These are phyloP conservation scores for Mortierella sp. DNA, from an alignment of 371 early-diverging fungal genomes.

Conservation along the genomic window DNA sequence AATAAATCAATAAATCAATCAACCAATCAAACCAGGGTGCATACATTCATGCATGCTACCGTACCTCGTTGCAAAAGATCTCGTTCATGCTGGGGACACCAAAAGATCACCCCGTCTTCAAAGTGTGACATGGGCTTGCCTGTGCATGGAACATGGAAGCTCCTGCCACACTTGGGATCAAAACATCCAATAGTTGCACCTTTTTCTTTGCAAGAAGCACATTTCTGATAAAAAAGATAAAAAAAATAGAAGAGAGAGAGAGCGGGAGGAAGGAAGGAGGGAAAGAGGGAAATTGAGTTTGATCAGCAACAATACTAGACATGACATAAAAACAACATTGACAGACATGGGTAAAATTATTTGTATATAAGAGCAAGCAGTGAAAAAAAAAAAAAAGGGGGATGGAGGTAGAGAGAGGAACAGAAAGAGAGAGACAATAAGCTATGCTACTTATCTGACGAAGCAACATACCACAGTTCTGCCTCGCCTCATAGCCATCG, in stretches of 20 bases:
- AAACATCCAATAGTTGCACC: slow-evolving; percentile 95
- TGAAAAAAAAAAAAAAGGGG: background rate
- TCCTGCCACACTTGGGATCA: slow-evolving; percentile 84
- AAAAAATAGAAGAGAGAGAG: background rate
- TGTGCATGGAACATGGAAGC: slow-evolving; percentile 88
- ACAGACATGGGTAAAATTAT: background rate
- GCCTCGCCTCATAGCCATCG: slow-evolving; percentile 79
- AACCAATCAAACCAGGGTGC: background rate
- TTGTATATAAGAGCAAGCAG: background rate
- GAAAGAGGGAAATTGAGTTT: background rate
- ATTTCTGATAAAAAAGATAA: slow-evolving; percentile 64
- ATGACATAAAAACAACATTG: too few relatives aligned
- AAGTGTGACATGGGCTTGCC: slow-evolving; percentile 79
- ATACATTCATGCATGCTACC: background rate
- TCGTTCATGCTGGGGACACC: slow-evolving; percentile 86
- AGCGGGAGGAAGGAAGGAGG: background rate
- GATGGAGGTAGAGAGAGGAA: too few relatives aligned
- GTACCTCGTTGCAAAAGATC: slow-evolving; percentile 66
- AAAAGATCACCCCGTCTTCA: slow-evolving; percentile 85
- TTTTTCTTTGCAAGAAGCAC: slow-evolving; percentile 80
- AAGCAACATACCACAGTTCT: slow-evolving; percentile 72
- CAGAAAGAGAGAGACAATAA: background rate
- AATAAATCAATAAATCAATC: background rate
- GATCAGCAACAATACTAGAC: background rate
- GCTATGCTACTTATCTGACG: background rate